A percentile compares a stretch with the other conserved stretches of the same genome.
Evolutionary conservation across 441 rosid genomes (phyloP).

Genomic region (Euphorbia neoarborescens): DNA sequence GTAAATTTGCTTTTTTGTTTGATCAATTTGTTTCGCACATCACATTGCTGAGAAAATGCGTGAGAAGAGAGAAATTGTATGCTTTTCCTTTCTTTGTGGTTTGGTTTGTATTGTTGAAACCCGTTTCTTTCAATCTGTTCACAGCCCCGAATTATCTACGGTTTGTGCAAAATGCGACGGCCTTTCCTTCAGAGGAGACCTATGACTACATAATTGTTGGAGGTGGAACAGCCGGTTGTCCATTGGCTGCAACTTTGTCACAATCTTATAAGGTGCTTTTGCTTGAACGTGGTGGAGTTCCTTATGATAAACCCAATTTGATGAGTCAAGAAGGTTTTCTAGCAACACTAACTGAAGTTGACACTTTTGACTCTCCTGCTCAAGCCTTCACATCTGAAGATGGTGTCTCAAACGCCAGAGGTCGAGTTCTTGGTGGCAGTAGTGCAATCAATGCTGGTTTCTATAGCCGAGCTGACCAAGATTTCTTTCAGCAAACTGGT

Average conservation of each 20-base stretch:
- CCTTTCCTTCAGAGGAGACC: conserved; percentile 57
- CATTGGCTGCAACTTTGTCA: conserved; percentile 74
- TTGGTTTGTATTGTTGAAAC: too few relatives aligned
- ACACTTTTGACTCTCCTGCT: conserved; percentile 59
- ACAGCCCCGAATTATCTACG: conserved; percentile 51
- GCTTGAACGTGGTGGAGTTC: conserved; percentile 68
- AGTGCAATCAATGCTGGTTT: conserved; percentile 89
- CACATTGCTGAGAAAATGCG: conserved; percentile 10
- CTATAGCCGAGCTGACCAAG: conserved; percentile 63
- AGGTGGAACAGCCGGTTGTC: conserved; percentile 89
- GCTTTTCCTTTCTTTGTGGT: neutral
- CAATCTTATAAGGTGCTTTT: conserved; percentile 57
- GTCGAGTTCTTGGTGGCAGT: conserved; percentile 85
- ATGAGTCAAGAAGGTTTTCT: conserved; percentile 75
- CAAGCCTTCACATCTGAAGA: conserved; percentile 73
- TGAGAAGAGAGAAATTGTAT: neutral
- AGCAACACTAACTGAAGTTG: conserved; percentile 47
- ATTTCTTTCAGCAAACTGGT: conserved; percentile 48
- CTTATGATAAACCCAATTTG: conserved; percentile 42
- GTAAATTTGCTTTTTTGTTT: neutral
- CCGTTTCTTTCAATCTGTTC: conserved; percentile 5
- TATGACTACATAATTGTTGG: conserved; percentile 81
- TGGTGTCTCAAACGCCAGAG: conserved; percentile 75
- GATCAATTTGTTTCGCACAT: neutral
- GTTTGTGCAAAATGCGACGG: conserved; percentile 61